Evolutionary conservation across 805 yeast species (phyloP).

Genomic region (Jamesozyma piceae): DNA sequence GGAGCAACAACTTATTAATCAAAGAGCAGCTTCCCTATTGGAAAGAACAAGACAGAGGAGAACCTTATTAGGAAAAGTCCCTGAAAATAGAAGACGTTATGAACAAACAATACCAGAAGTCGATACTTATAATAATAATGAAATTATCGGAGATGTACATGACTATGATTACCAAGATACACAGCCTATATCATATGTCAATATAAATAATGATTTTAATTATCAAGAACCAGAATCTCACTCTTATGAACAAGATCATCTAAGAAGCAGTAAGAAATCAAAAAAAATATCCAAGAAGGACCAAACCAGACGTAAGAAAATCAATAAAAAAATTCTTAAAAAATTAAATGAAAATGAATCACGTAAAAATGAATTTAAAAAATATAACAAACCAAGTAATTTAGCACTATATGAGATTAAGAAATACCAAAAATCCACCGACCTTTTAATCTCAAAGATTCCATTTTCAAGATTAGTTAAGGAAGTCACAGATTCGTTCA

Average conservation of each 20-base stretch:
- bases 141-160: not conserved
- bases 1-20: conserved; percentile 23
- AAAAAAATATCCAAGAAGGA: conserved; percentile 1
- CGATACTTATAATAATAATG: not conserved
- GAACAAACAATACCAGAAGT: conserved; percentile 6
- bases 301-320: not conserved
- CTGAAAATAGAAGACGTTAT: conserved; percentile 11
- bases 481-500: conserved; percentile 53
- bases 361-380: conserved; percentile 19
- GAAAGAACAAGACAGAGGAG: conserved; percentile 27
- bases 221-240: not conserved
- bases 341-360: conserved; percentile 1
- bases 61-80: conserved; percentile 5
- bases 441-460: conserved; percentile 54
- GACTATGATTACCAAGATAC: not conserved
- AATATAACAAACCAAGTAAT: conserved; percentile 54
- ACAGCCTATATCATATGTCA: not conserved
- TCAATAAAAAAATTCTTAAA: conserved; percentile 1
- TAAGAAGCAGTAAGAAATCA: not conserved
- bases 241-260: not conserved
- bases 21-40: conserved; percentile 22
- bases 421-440: conserved; percentile 58
- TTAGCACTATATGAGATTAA: conserved; percentile 60
- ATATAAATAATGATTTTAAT: not conserved
- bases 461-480: conserved; percentile 73